phyloP scores from a whole-genome alignment of 2,329 filamentous ascomycete species.

The Penicillium glabrum region DNA sequence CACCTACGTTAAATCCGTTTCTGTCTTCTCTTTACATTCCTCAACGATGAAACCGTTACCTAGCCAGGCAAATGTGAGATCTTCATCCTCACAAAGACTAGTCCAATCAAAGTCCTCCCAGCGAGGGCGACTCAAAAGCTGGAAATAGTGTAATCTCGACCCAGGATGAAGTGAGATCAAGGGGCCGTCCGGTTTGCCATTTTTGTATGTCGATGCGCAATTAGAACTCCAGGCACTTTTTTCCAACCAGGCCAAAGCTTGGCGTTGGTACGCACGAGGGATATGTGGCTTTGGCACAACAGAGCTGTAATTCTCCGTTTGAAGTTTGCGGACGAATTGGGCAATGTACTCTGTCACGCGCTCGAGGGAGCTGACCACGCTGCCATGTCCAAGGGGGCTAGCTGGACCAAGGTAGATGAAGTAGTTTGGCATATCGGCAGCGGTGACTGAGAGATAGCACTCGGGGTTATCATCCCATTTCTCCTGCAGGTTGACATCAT shows the following conservation, averaged over 20 bases:
- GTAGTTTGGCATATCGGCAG: background rate
- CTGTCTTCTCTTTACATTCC: background rate
- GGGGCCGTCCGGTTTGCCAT: background rate
- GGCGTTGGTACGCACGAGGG: background rate
- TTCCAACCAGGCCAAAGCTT: background rate
- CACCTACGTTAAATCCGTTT: background rate
- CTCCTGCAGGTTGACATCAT: slow-evolving; percentile 43
- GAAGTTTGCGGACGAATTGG: background rate
- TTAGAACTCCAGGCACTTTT: background rate
- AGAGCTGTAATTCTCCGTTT: background rate
- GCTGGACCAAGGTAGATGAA: background rate
- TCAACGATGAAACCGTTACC: background rate
- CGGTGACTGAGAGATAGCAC: background rate
- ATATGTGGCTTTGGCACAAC: background rate
- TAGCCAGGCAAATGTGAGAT: background rate
- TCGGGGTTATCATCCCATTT: background rate
- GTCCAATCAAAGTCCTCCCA: background rate
- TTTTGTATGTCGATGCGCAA: background rate
- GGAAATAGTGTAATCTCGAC: background rate
- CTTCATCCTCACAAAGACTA: background rate
- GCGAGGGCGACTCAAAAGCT: background rate
- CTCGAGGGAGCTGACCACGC: background rate
- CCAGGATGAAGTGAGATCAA: background rate
- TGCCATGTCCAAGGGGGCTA: background rate
- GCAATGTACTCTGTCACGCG: background rate